Percentiles rank a stretch among this genome's conserved stretches.
Conservation (phyloP, 306 rosid genomes). For the Ochetophila trinervis region DNA sequence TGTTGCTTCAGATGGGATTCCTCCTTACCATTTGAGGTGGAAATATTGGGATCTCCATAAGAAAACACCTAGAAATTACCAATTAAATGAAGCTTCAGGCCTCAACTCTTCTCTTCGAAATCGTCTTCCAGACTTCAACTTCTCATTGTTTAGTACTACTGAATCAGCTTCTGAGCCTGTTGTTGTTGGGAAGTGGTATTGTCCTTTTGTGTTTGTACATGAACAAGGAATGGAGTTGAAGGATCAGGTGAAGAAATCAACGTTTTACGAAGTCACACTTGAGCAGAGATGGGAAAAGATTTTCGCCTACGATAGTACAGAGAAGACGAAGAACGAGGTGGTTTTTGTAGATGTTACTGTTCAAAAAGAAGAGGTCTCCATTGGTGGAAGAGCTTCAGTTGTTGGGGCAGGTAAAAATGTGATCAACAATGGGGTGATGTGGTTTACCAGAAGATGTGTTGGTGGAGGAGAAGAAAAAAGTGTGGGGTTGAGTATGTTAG, state of each 20-base stretch:
- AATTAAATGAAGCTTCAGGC: slow-evolving; percentile 50
- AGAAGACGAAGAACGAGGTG: not conserved
- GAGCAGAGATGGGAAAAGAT: slow-evolving; percentile 88
- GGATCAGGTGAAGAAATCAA: slow-evolving; percentile 59
- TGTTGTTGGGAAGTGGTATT: slow-evolving; percentile 78
- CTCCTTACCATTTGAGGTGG: slow-evolving; percentile 46
- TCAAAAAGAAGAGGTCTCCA: not conserved
- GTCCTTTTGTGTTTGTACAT: slow-evolving; percentile 68
- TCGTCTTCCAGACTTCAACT: slow-evolving; percentile 33
- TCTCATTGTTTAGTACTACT: not conserved
- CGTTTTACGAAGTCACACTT: slow-evolving; percentile 52
- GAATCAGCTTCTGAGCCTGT: slow-evolving; percentile 8
- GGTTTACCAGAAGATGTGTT: no score
- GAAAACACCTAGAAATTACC: slow-evolving; percentile 24
- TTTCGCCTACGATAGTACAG: slow-evolving; percentile 32
- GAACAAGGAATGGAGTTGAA: slow-evolving; percentile 32
- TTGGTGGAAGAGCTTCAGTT: not conserved
- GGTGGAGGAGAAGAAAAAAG: no score
- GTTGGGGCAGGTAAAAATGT: no score
- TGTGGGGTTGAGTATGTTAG: no score
- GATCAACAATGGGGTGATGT: no score
- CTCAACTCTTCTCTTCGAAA: slow-evolving; percentile 36
- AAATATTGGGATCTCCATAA: slow-evolving; percentile 43
- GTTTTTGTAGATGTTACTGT: not conserved
- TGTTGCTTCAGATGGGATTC: slow-evolving; percentile 38